Evolutionary conservation across 306 rosid genomes (phyloP).

Genomic region (Prosopis cineraria): DNA sequence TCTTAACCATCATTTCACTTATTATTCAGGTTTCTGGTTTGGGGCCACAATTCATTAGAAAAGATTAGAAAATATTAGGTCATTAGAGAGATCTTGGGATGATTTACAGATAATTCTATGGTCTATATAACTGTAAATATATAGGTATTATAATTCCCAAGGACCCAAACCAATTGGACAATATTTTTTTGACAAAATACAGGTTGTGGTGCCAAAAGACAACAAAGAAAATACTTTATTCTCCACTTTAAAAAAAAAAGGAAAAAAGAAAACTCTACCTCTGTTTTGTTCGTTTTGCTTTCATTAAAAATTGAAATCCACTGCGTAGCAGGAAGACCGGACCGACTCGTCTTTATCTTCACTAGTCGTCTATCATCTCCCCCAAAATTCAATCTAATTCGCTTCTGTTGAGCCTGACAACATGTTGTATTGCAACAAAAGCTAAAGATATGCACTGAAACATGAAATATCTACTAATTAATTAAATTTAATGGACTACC

Average conservation of each 20-base stretch:
- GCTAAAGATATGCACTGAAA: background rate
- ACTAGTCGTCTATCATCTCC: constrained; percentile 77
- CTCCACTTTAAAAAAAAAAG: background rate
- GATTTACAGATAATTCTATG: too few species aligned
- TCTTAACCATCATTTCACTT: too few species aligned
- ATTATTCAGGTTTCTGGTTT: too few species aligned
- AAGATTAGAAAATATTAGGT: too few species aligned
- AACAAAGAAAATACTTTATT: background rate
- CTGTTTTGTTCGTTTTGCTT: constrained; percentile 88
- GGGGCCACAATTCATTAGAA: too few species aligned
- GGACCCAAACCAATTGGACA: background rate
- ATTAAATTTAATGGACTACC: constrained; percentile 44
- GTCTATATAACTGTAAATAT: too few species aligned
- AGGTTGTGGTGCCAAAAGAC: constrained; percentile 38
- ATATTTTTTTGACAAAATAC: background rate
- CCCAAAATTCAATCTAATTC: constrained; percentile 76
- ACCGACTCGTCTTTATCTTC: constrained; percentile 90
- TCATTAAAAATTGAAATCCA: constrained; percentile 97
- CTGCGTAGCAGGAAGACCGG: constrained; percentile 92
- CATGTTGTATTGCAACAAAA: constrained; percentile 12
- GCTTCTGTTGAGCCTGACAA: constrained; percentile 92
- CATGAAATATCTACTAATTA: too few species aligned
- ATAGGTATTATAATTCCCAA: too few species aligned
- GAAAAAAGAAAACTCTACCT: constrained; percentile 50
- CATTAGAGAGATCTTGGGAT: too few species aligned